These are phyloP conservation scores for Tolypocladium inflatum DNA, from an alignment of 2,329 filamentous ascomycete species.

Conservation along the genomic window DNA sequence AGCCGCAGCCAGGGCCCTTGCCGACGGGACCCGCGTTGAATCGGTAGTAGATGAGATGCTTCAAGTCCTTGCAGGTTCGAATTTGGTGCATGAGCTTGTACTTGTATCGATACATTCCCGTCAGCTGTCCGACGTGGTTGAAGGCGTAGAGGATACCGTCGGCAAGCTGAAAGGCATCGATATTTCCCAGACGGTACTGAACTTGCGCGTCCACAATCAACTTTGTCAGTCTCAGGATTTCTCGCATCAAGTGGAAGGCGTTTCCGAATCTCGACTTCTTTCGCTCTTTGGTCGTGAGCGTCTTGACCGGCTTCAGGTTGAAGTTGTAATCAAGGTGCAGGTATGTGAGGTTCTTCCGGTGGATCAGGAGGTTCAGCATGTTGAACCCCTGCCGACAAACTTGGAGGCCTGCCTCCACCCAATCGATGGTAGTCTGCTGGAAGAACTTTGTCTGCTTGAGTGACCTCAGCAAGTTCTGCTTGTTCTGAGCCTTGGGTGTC, in stretches of 20 bases:
- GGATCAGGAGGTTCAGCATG: conserved; percentile 95
- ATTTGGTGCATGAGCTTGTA: conserved; percentile 99
- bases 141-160: conserved; percentile 99
- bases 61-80: conserved; percentile 95
- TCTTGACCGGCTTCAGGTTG: conserved; percentile 98
- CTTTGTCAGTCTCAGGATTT: conserved; percentile 91
- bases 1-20: conserved; percentile 94
- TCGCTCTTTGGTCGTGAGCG: conserved; percentile 93
- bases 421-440: conserved; percentile 98
- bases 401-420: conserved; percentile 97
- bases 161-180: conserved; percentile 96
- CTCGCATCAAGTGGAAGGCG: conserved; percentile 97
- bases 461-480: conserved; percentile 81
- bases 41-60: conserved; percentile 97
- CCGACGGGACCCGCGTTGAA: conserved; percentile 97
- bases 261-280: conserved; percentile 99
- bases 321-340: conserved; percentile 99
- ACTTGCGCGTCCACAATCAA: conserved; percentile 98
- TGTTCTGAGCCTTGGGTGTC: conserved; percentile 89
- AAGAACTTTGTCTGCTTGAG: conserved; percentile 98
- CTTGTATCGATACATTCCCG: conserved; percentile 99
- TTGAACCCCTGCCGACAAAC: conserved; percentile 98
- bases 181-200: conserved; percentile 93
- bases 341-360: conserved; percentile 97
- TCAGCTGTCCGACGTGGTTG: conserved; percentile 96